Base-by-base conservation (phyloP, 1,284 basidiomycete genomes). In the Fomitopsis pinicola region DNA sequence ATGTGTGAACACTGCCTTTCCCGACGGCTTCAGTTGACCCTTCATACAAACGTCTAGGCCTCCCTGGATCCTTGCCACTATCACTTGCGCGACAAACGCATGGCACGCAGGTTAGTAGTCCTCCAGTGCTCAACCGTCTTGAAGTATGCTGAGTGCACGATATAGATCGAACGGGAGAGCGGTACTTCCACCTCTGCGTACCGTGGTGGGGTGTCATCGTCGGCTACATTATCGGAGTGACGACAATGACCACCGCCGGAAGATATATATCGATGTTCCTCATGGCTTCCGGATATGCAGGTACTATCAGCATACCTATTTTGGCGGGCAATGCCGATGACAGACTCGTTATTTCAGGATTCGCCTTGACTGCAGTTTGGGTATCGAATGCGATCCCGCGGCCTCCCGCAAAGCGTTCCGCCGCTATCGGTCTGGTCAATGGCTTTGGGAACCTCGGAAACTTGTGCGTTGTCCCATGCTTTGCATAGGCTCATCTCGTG, bases 191-290 rank as follows among this genome's bases (percentile, higher is more conserved):
- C 69, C 80, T 88, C 28, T 73, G 82, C 7, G 75, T 68, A 1
- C 83, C 80, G 73, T 85, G 81, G 82, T 87, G 84, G 84, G 78
- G 74, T n/a, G 80, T 81, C 56, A 82, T 88, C 10, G 42, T 87
- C 9, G 88, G 84, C 0, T 89, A 83, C 66, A 83, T 88, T 60
- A 85, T 89, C 61, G 80, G 80, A 2, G 71, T 88, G 10, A 76
- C 77, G 6, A 88, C 87, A 0, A 79, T 81, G 73, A 76, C 76
- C 5, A 78, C 78, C 3, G 81, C 76, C 1, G 85, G 77, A 3
- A 80, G 88, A 57, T 90, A 90, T 64, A 75, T 89, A 40, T 78
- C 83, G 1, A 75, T 89, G 69, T 90, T 89, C 75, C 73, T 88
- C 22, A 86, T 88, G 85, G 80, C 86, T 0, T 69, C 68, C 55